Base-by-base conservation (phyloP, 2,329 filamentous ascomycete species). In the Colletotrichum sublineola region DNA sequence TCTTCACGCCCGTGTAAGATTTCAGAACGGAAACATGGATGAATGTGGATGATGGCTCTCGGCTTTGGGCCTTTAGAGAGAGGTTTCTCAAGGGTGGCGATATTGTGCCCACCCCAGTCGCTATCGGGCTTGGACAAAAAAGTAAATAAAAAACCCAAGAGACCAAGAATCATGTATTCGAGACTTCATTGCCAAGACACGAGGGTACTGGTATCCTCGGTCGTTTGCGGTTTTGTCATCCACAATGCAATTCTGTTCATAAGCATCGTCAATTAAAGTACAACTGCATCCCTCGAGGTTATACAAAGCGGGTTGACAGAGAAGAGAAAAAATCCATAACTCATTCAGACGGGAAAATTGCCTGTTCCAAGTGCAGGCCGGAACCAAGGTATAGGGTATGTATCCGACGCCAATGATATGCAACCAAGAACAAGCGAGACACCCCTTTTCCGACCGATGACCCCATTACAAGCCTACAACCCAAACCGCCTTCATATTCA, bases 361-460 rank as follows among this genome's bases (percentile, higher is more conserved):
- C 80, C 31, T 80, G 79, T 81, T 78, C 15, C 80, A 79, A 58
- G 73, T 77, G 2, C 8, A 77, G 78, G 55, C 63, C 66, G 42
- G 63, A 71, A 66, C 46, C 44, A 29, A 63, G 64, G 63, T 66
- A 74, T 73, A 15, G 20, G 79, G 79, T 81, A 80, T 80, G 79
- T 75, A 74, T 79, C 77, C 75, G 79, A 80, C 79, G 79, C 80
- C 80, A 70, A 74, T 74, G 75, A 78, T 80, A 80, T 80, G 79
- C 78, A 79, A 73, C 53, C 65, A 73, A 60, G 55, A 71, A 67
- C 62, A 61, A 70, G 38, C 63, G 64, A 68, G 44, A 53, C 52
- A 33, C 62, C 68, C 57, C 31, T 36, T 36, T 64, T 57, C 40
- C 33, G 50, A 67, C 42, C 60, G n/a, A 48, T n/a, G 57, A 50